Evolutionary conservation across 164 flowering plant species (phyloP), one percentile per base, ranked within the genome.

Genomic region (Kalanchoe fedtschenkoi): DNA sequence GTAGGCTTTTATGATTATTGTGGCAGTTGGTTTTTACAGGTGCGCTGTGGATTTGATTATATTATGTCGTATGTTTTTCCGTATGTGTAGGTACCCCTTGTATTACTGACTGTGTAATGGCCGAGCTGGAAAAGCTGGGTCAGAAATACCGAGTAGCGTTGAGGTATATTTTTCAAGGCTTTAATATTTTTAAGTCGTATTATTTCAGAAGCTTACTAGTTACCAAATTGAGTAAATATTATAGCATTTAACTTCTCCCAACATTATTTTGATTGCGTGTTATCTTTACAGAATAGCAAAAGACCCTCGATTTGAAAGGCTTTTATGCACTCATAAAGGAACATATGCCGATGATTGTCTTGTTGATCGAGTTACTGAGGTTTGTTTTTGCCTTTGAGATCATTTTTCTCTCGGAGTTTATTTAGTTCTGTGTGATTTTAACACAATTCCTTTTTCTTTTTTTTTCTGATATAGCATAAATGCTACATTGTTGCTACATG

Each of bases 301-400:
- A 72, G 97, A 95, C 72, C 97, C 95, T 63, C 86, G 95, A 46
- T 95, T 90, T 72, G 95, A 88, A 69, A 90, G 97, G 70, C 73
- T 93, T 10, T 89, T 89, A 5, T 93, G 96, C 70, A 76, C 78
- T 56, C 99, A 90, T 68, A 88, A 88, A 73, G 99, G 99, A 71
- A 93, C 96, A 5, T 93, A 93, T 79, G 99, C 99, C 70, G 97
- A 93, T 88, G 99, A 93, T 68, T 93, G 97, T 47, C 38, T 90
- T 59, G 95, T 93, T 58, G 91, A 90, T 2, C 78, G 97, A 71
- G 95, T 90, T 61, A 88, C 96, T 53, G 82, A 81, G 91, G 96
- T 90, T 69, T 54, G 34, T 35, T 67, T 41, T 34, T 13, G 56
- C 22, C n/a, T 43, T 7, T 14, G 17, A 8, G 4, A 56, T 29